These are phyloP conservation scores for Neonectria hederae DNA, from an alignment of 2,329 filamentous ascomycete genomes.

Conservation along the genomic window DNA sequence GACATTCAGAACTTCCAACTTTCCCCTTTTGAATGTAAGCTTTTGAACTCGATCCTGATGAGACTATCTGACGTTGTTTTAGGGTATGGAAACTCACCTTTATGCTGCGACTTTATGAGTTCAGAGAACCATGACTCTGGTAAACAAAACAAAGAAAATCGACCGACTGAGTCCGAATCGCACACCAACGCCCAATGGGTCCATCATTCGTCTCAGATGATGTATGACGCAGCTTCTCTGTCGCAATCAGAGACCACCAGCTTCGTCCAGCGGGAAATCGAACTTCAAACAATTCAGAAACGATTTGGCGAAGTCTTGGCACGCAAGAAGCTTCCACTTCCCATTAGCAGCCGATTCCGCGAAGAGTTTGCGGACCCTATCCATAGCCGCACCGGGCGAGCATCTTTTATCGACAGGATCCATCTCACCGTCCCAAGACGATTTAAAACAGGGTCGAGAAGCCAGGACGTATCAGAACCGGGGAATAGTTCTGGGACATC, in stretches of 20 bases:
- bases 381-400: conserved; percentile 23
- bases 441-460: conserved; percentile 35
- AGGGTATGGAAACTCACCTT: conserved; percentile 39
- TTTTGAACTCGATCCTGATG: neutral
- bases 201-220: neutral
- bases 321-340: conserved; percentile 42
- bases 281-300: conserved; percentile 51
- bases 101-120: conserved; percentile 24
- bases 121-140: conserved; percentile 41
- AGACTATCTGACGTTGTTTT: neutral
- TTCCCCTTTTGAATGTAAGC: conserved; percentile 49
- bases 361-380: conserved; percentile 48
- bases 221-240: conserved; percentile 21
- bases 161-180: neutral
- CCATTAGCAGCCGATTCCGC: conserved; percentile 51
- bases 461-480: neutral
- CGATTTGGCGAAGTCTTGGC: conserved; percentile 51
- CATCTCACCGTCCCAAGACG: conserved; percentile 47
- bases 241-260: conserved; percentile 50
- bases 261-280: conserved; percentile 50
- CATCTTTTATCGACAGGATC: conserved; percentile 50
- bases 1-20: conserved; percentile 49
- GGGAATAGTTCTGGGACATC: neutral
- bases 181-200: neutral
- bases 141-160: conserved; percentile 35